Conservation (phyloP, 805 yeast genomes). For the Barnettozyma sp. region DNA sequence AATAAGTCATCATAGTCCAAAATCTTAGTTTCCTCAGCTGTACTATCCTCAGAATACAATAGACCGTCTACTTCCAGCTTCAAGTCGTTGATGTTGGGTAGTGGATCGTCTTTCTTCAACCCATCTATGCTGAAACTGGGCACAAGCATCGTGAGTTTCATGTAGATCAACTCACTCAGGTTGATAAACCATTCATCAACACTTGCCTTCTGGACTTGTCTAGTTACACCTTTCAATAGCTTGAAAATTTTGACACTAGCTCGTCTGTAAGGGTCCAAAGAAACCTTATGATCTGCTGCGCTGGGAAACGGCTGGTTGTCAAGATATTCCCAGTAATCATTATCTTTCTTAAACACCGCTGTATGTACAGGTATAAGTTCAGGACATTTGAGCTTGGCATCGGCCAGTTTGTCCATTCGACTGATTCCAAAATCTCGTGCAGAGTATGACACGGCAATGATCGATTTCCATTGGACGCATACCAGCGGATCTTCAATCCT, state of each 20-base stretch:
- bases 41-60: slow-evolving; percentile 9
- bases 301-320: slow-evolving; percentile 38
- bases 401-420: slow-evolving; percentile 64
- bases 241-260: slow-evolving; percentile 75
- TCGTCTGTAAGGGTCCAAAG: slow-evolving; percentile 84
- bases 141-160: slow-evolving; percentile 33
- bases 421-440: slow-evolving; percentile 80
- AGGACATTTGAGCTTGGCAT: slow-evolving; percentile 74
- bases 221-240: slow-evolving; percentile 55
- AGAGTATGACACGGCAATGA: slow-evolving; percentile 88
- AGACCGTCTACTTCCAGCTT: slow-evolving; percentile 27
- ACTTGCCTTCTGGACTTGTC: slow-evolving; percentile 83
- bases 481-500: slow-evolving; percentile 74
- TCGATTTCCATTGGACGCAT: slow-evolving; percentile 86
- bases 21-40: slow-evolving; percentile 13
- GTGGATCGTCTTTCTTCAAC: slow-evolving; percentile 18
- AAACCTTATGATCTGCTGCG: slow-evolving; percentile 68
- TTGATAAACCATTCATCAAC: slow-evolving; percentile 92
- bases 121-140: slow-evolving; percentile 36
- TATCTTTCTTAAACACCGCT: slow-evolving; percentile 87
- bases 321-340: slow-evolving; percentile 71
- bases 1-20: slow-evolving; percentile 80
- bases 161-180: slow-evolving; percentile 58
- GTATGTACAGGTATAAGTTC: slow-evolving; percentile 77
- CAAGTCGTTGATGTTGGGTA: slow-evolving; percentile 37